Evolutionary conservation across 176 grass and related monocot species (phyloP).

Genomic region (Zoysia japonica): DNA sequence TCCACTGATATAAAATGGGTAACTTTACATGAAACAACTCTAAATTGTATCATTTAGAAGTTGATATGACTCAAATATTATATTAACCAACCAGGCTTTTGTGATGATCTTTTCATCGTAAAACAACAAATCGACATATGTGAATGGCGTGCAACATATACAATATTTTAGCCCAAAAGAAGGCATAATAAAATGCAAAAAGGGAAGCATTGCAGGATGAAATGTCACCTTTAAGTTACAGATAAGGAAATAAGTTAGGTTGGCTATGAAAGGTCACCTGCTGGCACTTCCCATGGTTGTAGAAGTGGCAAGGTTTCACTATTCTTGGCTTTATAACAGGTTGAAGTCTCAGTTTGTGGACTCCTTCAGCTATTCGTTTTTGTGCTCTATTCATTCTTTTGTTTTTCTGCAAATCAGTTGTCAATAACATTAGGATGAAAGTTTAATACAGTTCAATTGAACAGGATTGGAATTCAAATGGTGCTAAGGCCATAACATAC

Average conservation of each 20-base stretch:
- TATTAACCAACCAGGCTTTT: constrained; percentile 13
- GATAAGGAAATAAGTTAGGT: constrained; percentile 32
- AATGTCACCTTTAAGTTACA: constrained; percentile 6
- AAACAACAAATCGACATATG: constrained; percentile 5
- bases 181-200: neutral
- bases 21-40: neutral
- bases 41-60: neutral
- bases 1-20: neutral
- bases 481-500: constrained; percentile 38
- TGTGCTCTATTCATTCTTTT: constrained; percentile 77
- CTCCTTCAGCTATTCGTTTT: constrained; percentile 71
- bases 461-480: constrained; percentile 18
- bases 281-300: constrained; percentile 75
- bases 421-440: constrained; percentile 47
- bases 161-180: constrained; percentile 31
- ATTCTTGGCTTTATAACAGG: constrained; percentile 70
- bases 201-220: constrained; percentile 11
- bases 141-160: neutral
- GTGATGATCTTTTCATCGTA: neutral
- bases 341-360: constrained; percentile 69
- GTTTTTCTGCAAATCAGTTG: constrained; percentile 63
- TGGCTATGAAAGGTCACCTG: constrained; percentile 49
- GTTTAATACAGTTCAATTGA: constrained; percentile 33
- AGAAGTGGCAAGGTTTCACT: constrained; percentile 70
- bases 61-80: constrained; percentile 9